Conservation (phyloP, 345 rosid species). For the Linum trigynum region DNA sequence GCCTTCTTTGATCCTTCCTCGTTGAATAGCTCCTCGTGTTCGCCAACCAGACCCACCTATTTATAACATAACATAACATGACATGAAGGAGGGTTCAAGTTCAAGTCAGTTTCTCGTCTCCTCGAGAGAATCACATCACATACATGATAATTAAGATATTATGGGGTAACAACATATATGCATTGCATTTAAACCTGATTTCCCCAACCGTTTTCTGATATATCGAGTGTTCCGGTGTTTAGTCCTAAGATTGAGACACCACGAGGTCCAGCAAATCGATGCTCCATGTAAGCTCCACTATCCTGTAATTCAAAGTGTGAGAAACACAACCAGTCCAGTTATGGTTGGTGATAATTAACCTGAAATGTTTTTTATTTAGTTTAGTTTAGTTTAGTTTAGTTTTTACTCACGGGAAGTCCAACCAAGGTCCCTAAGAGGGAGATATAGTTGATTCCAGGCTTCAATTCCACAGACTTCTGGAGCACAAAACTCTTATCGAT, state of each 20-base stretch:
- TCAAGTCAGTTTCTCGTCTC: not conserved
- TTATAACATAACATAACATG: no score
- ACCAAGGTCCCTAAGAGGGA: constrained; percentile 40
- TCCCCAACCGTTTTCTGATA: constrained; percentile 58
- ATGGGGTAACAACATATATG: not conserved
- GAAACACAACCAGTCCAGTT: no score
- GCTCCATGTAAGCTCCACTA: constrained; percentile 87
- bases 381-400: no score
- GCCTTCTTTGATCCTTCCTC: constrained; percentile 41
- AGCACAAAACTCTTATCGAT: constrained; percentile 75
- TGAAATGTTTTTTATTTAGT: no score
- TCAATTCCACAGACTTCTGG: constrained; percentile 32
- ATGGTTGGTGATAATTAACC: not conserved
- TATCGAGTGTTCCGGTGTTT: constrained; percentile 66
- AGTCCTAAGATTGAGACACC: constrained; percentile 50
- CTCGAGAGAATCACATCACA: not conserved
- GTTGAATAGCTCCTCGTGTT: constrained; percentile 33
- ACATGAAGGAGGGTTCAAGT: not conserved
- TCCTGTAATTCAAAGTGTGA: constrained; percentile 34
- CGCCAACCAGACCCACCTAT: constrained; percentile 70
- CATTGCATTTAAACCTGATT: constrained; percentile 39
- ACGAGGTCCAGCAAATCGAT: constrained; percentile 69
- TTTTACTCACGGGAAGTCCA: constrained; percentile 57
- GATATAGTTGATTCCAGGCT: constrained; percentile 48
- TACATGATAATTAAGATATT: no score